phyloP scores from a whole-genome alignment of 495 filamentous ascomycete genomes.

The Pseudevernia furfuracea region DNA sequence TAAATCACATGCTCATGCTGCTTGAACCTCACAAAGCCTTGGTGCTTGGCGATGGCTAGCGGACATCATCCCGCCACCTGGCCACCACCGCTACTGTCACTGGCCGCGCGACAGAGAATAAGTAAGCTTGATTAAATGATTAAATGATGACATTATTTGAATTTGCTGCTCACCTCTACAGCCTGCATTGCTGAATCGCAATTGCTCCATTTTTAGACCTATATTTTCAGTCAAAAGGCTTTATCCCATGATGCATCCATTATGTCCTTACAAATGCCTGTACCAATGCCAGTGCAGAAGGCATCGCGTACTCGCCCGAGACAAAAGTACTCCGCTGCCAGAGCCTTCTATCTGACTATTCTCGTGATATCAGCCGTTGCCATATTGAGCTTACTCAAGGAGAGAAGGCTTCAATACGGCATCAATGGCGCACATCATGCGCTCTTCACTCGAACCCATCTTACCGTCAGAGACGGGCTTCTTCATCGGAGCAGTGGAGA shows the following conservation, averaged over 20 bases:
- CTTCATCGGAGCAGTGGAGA: constrained; percentile 4
- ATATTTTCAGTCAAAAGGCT: background rate
- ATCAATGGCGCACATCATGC: background rate
- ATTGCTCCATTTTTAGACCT: background rate
- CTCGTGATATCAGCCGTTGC: constrained; percentile 30
- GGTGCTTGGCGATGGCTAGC: background rate
- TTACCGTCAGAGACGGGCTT: background rate
- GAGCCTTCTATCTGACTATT: constrained; percentile 34
- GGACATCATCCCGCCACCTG: background rate
- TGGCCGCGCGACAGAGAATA: background rate
- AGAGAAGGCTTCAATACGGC: constrained; percentile 8
- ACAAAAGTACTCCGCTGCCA: constrained; percentile 28
- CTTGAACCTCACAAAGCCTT: too few relatives aligned
- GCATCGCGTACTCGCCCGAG: constrained; percentile 7
- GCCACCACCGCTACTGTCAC: too few relatives aligned
- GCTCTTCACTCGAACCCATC: background rate
- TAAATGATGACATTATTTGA: too few relatives aligned
- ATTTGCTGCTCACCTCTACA: background rate
- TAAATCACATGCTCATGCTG: too few relatives aligned
- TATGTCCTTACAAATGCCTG: constrained; percentile 20
- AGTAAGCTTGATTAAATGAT: too few relatives aligned
- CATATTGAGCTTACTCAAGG: constrained; percentile 24
- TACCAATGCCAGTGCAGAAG: constrained; percentile 16
- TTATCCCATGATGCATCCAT: constrained; percentile 22
- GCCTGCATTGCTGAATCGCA: background rate